phyloP scores from a whole-genome alignment of 192 early-diverging fungal genomes.

The Gamsiella multidivaricata region DNA sequence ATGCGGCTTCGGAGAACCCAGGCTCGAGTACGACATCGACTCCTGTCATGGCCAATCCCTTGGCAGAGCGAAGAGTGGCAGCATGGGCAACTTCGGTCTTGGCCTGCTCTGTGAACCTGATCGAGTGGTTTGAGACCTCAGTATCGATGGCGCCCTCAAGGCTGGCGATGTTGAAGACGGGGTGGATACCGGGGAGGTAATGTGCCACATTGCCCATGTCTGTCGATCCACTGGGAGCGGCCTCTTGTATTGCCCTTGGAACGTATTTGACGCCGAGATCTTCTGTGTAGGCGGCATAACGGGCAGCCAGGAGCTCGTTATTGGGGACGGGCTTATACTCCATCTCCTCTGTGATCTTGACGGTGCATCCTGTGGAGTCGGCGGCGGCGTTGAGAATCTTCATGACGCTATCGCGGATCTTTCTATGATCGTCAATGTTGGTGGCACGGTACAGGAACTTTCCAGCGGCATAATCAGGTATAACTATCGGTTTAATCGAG shows the following conservation, averaged over 20 bases:
- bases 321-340: slow-evolving; percentile 68
- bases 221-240: slow-evolving; percentile 10
- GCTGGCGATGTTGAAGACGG: slow-evolving; percentile 32
- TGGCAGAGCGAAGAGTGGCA: slow-evolving; percentile 64
- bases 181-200: slow-evolving; percentile 38
- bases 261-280: slow-evolving; percentile 22
- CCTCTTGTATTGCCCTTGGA: slow-evolving; percentile 18
- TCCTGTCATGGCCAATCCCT: slow-evolving; percentile 62
- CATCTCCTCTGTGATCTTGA: slow-evolving; percentile 62
- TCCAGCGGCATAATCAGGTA: slow-evolving; percentile 72
- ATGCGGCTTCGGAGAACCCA: slow-evolving; percentile 58
- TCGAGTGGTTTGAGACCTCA: slow-evolving; percentile 70
- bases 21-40: slow-evolving; percentile 60
- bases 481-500: no score
- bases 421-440: slow-evolving; percentile 56
- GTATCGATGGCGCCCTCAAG: slow-evolving; percentile 60
- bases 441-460: slow-evolving; percentile 70
- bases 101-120: slow-evolving; percentile 69
- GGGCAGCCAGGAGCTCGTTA: slow-evolving; percentile 52
- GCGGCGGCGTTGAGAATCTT: slow-evolving; percentile 73
- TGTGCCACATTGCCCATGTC: slow-evolving; percentile 28
- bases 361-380: slow-evolving; percentile 73
- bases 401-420: slow-evolving; percentile 63
- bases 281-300: slow-evolving; percentile 25
- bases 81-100: slow-evolving; percentile 67